A percentile compares a stretch with the other conserved stretches of the same genome.
These are phyloP conservation scores for Aspergillus sp. DNA, from an alignment of 2,329 filamentous ascomycete species.

Conservation along the genomic window DNA sequence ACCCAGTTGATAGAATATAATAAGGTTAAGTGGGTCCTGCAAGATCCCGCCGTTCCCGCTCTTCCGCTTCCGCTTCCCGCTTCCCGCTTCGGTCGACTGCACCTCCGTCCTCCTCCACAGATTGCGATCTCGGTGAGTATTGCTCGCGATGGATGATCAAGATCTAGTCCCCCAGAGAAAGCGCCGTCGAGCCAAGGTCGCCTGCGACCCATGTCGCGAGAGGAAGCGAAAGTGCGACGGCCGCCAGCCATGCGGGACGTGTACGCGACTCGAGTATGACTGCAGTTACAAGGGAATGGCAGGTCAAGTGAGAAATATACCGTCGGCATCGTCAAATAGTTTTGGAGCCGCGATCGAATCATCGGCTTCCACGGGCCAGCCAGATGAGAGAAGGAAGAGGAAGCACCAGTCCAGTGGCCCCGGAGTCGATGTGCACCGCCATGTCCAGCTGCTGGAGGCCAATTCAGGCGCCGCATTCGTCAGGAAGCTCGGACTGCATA, in stretches of 20 bases:
- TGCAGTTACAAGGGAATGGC: constrained; percentile 1
- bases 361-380: background rate
- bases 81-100: no score
- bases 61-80: no score
- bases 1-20: no score
- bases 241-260: constrained; percentile 3
- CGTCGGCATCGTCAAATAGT: no score
- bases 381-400: background rate
- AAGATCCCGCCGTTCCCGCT: no score
- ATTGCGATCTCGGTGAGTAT: no score
- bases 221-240: constrained; percentile 17
- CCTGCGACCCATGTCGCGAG: constrained; percentile 4
- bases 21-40: no score
- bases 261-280: constrained; percentile 6
- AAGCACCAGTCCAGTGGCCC: background rate
- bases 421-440: background rate
- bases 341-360: no score
- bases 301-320: no score
- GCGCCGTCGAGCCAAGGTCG: constrained; percentile 5
- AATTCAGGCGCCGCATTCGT: constrained; percentile 58
- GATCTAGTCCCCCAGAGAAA: background rate
- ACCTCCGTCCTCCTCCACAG: no score
- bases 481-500: constrained; percentile 50
- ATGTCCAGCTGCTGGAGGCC: constrained; percentile 43
- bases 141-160: no score